phyloP scores from a whole-genome alignment of 495 filamentous ascomycete species.

The Lophiostoma macrostomum region DNA sequence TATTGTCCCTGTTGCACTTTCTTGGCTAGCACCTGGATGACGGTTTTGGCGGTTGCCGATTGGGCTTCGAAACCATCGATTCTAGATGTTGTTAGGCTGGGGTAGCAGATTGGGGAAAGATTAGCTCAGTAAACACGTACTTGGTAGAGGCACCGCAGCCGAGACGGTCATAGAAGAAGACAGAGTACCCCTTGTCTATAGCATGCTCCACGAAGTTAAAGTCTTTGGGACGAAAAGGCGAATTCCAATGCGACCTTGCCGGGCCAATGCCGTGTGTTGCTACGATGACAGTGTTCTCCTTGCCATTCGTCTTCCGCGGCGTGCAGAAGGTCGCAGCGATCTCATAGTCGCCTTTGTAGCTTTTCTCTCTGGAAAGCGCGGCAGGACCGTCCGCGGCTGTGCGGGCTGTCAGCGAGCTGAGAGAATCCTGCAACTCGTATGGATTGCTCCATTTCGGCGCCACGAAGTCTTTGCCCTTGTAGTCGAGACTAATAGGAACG shows the following conservation, averaged over 20 bases:
- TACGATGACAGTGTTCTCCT: slow-evolving; percentile 30
- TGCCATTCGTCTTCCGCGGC: slow-evolving; percentile 21
- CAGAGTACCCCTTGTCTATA: slow-evolving; percentile 24
- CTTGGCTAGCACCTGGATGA: slow-evolving; percentile 30
- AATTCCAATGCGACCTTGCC: slow-evolving; percentile 31
- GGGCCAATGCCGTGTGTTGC: slow-evolving; percentile 33
- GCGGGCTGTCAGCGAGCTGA: slow-evolving; percentile 18
- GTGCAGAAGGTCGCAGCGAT: slow-evolving; percentile 34
- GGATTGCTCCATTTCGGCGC: slow-evolving; percentile 15
- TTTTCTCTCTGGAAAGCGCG: slow-evolving; percentile 7
- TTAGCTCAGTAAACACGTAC: slow-evolving; percentile 3
- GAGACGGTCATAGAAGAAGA: slow-evolving; percentile 33
- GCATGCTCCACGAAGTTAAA: slow-evolving; percentile 33
- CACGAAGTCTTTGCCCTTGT: slow-evolving; percentile 19
- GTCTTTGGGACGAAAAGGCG: slow-evolving; percentile 25
- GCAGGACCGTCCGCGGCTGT: slow-evolving; percentile 6
- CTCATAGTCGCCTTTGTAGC: slow-evolving; percentile 19
- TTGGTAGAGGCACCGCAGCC: slow-evolving; percentile 27
- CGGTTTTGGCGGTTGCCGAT: slow-evolving; percentile 21
- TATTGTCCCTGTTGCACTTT: slow-evolving; percentile 36
- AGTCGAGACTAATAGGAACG: slow-evolving; percentile 24
- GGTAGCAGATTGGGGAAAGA: neutral
- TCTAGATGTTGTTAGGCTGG: neutral
- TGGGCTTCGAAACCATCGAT: slow-evolving; percentile 14
- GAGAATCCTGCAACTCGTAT: slow-evolving; percentile 20